phyloP scores from a whole-genome alignment of 805 yeast species.

The Myxozyma lipomycoides region DNA sequence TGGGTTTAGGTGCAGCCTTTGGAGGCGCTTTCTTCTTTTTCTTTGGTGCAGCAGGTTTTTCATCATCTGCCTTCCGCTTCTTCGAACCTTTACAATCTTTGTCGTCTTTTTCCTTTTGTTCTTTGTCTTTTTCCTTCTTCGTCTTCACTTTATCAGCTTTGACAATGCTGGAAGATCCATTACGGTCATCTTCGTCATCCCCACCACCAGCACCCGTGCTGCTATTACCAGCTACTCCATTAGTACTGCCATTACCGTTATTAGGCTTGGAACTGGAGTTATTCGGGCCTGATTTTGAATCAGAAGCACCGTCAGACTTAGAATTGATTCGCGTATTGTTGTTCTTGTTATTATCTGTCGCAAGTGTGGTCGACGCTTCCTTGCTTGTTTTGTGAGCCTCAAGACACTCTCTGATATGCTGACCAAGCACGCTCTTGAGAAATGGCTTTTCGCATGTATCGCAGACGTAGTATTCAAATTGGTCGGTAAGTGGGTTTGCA shows the following conservation, averaged over 20 bases:
- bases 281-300: neutral
- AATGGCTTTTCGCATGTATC: slow-evolving; percentile 48
- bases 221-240: slow-evolving; percentile 72
- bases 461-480: slow-evolving; percentile 46
- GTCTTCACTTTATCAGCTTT: neutral
- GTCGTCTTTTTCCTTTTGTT: neutral
- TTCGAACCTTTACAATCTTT: neutral
- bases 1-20: slow-evolving; percentile 35
- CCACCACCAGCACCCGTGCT: slow-evolving; percentile 43
- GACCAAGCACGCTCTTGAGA: slow-evolving; percentile 38
- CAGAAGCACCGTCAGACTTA: neutral
- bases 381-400: slow-evolving; percentile 20
- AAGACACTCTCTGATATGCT: slow-evolving; percentile 43
- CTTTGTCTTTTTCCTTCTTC: neutral
- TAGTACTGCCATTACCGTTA: slow-evolving; percentile 59
- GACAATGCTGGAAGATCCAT: neutral
- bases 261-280: neutral
- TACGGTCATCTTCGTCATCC: neutral
- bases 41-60: slow-evolving; percentile 43
- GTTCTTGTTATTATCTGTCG: neutral
- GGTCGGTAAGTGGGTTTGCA: slow-evolving; percentile 40
- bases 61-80: neutral
- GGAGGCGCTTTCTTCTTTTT: slow-evolving; percentile 25
- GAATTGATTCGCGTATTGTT: neutral
- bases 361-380: neutral